These are phyloP conservation scores for Saccharomyces jurei DNA, from an alignment of 805 yeast genomes.

Conservation along the genomic window DNA sequence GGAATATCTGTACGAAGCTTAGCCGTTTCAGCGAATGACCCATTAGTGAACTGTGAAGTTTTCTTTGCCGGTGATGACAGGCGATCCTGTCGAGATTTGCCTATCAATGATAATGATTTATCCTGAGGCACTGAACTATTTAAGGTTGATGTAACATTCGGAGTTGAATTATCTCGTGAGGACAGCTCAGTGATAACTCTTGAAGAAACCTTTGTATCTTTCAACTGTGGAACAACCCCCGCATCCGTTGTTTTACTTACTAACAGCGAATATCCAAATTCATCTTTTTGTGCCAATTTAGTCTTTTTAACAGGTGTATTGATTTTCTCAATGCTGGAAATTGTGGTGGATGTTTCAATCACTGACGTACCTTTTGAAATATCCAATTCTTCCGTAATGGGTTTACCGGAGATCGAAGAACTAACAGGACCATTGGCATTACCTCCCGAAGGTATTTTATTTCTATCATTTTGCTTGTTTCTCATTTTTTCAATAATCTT, in stretches of 20 bases:
- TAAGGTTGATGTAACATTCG: neutral
- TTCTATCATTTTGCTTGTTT: slow-evolving; percentile 5
- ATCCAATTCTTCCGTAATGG: neutral
- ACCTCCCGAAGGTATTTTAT: neutral
- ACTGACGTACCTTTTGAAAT: neutral
- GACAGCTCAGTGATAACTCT: neutral
- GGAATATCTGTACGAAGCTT: neutral
- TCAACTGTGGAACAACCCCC: neutral
- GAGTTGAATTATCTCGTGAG: neutral
- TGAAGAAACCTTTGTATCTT: neutral
- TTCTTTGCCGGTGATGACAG: neutral
- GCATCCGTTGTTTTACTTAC: neutral
- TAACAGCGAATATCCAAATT: neutral
- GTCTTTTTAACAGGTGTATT: neutral
- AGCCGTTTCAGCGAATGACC: neutral
- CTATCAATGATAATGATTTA: neutral
- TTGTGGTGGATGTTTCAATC: neutral
- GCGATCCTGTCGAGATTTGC: neutral
- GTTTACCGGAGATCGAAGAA: neutral
- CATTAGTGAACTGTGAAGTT: neutral
- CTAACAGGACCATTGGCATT: neutral
- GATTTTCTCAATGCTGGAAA: neutral
- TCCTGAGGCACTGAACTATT: neutral
- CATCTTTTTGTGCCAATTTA: neutral
- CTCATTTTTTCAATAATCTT: slow-evolving; percentile 52